phyloP scores from a whole-genome alignment of 176 grass and related monocot genomes.

The Zizania latifolia region DNA sequence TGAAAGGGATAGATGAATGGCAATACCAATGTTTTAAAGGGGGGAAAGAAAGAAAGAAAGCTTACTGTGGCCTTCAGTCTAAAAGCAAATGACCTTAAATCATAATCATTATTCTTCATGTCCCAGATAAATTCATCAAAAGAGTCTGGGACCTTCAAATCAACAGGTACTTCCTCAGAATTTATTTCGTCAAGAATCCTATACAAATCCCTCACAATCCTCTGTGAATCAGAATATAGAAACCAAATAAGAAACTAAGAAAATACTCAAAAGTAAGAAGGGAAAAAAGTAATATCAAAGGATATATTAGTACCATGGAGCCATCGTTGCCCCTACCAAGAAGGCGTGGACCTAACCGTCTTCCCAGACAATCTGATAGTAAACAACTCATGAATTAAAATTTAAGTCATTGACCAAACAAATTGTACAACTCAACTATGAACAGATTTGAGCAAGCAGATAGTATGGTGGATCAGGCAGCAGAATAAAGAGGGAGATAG shows the following conservation, averaged over 20 bases:
- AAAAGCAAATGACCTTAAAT: constrained; percentile 79
- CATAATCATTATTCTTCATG: constrained; percentile 78
- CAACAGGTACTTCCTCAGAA: constrained; percentile 56
- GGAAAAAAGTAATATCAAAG: not conserved
- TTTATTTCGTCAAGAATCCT: constrained; percentile 70
- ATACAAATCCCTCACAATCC: constrained; percentile 81
- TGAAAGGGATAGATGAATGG: not conserved
- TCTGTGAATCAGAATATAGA: constrained; percentile 43
- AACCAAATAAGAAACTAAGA: constrained; percentile 21
- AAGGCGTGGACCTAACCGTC: constrained; percentile 72
- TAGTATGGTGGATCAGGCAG: not conserved
- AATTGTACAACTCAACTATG: not conserved
- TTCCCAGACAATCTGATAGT: constrained; percentile 89
- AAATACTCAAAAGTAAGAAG: not conserved
- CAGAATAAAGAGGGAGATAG: not conserved
- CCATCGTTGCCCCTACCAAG: constrained; percentile 71
- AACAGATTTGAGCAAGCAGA: constrained; percentile 18
- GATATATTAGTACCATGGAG: constrained; percentile 57
- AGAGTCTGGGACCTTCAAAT: constrained; percentile 68
- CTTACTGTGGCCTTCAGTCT: constrained; percentile 74
- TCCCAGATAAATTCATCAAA: constrained; percentile 89
- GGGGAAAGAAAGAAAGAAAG: not conserved
- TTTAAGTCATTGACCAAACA: not conserved
- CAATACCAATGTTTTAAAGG: not conserved
- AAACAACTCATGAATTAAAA: constrained; percentile 32